These are phyloP conservation scores for Dryadomyces sulphureus DNA, from an alignment of 2,329 filamentous ascomycete genomes.

Conservation along the genomic window DNA sequence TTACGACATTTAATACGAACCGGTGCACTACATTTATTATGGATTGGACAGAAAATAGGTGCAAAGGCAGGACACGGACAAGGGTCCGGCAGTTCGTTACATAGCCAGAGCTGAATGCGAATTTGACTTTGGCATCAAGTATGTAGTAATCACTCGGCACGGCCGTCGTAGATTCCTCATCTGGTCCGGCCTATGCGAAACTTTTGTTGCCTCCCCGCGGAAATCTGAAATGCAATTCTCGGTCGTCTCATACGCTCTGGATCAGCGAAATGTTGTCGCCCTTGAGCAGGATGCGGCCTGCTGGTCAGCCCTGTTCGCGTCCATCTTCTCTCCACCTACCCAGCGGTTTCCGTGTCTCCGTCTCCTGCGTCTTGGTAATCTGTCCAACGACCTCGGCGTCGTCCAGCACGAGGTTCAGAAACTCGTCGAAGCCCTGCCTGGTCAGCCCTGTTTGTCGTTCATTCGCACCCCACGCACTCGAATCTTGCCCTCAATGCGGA, in stretches of 20 bases:
- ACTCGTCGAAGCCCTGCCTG: conserved; percentile 99
- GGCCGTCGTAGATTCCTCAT: no score
- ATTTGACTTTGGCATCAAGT: no score
- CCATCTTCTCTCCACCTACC: conserved; percentile 34
- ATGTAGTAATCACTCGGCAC: no score
- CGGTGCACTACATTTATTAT: conserved; percentile 3
- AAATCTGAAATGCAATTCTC: no score
- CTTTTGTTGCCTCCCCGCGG: no score
- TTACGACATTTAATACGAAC: conserved; percentile 3
- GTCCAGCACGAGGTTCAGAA: conserved; percentile 91
- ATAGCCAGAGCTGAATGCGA: no score
- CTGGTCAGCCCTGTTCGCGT: neutral
- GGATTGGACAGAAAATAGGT: conserved; percentile 5
- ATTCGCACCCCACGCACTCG: conserved; percentile 40
- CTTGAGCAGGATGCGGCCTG: conserved; percentile 75
- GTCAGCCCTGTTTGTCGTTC: neutral
- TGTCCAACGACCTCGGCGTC: conserved; percentile 87
- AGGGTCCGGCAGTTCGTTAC: no score
- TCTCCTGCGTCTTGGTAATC: conserved; percentile 60
- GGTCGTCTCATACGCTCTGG: conserved; percentile 37
- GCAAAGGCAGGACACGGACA: neutral
- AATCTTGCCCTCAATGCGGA: conserved; percentile 93
- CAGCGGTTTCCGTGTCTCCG: conserved; percentile 62
- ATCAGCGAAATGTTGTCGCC: conserved; percentile 81
- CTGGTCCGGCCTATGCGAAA: no score